phyloP scores from a whole-genome alignment of 441 rosid genomes.

The Euphorbia corollata region DNA sequence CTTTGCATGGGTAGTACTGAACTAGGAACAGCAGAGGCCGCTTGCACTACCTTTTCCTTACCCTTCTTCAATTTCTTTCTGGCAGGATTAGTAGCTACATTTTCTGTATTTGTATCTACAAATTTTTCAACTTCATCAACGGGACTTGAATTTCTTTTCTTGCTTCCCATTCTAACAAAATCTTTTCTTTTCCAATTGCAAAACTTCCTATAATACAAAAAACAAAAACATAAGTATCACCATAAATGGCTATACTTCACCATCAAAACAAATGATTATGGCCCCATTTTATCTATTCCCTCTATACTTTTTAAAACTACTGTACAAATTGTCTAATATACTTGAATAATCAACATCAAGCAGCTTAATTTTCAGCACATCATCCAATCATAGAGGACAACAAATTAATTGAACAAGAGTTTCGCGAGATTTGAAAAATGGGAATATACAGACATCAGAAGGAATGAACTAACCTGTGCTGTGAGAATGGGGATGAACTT shows the following conservation, averaged over 20 bases:
- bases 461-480: no score
- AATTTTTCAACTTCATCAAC: conserved; percentile 27
- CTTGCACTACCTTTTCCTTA: conserved; percentile 19
- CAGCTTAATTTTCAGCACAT: no score
- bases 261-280: neutral
- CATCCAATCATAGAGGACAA: no score
- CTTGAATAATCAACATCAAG: no score
- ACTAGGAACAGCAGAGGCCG: conserved; percentile 24
- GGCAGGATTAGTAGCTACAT: conserved; percentile 20
- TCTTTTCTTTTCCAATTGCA: neutral
- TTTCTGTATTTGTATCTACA: conserved; percentile 15
- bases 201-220: neutral
- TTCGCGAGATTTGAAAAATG: no score
- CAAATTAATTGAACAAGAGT: no score
- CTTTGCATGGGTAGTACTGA: conserved; percentile 8
- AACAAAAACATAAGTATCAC: neutral
- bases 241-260: neutral
- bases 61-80: conserved; percentile 43
- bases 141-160: conserved; percentile 41
- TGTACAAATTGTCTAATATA: no score
- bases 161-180: conserved; percentile 42
- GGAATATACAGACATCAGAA: no score
- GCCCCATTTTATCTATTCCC: no score
- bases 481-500: no score
- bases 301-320: no score